Base-by-base conservation (phyloP, 768 basidiomycete genomes). In the Rubroboletus satanas region DNA sequence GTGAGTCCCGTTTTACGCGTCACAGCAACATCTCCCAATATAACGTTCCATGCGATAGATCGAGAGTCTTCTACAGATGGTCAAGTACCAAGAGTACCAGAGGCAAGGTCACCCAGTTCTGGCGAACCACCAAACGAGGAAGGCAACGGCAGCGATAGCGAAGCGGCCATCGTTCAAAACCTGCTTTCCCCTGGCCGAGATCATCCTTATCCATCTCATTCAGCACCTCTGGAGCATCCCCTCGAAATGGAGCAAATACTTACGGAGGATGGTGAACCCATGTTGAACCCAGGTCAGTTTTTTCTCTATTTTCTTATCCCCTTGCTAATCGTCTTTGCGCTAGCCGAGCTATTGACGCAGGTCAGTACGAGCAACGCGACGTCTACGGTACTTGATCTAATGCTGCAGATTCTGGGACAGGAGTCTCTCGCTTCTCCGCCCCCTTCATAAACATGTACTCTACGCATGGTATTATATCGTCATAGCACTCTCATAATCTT, bases 371-470 rank as follows among this genome's bases (percentile, higher is more conserved):
- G 51, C 50, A 45, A 50, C 55, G 50, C 39, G 56, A 58, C 42
- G 31, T 51, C 45, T 33, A 51, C 49, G 28, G n/a, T 49, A 44
- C 52, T 54, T 51, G 67, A 67, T 66, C 71, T 72, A 59, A 71
- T 69, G 65, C 45, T 62, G 48, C 63, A 55, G 26, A 50, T 53
- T 57, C 49, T 62, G 54, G 52, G 48, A 45, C 65, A 84, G 82
- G 83, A 84, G 70, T 83, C 83, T n/a, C 74, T 84, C 35, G 83
- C 83, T 51, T 83, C 83, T n/a, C 82, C 83, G n/a, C 81, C 83
- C n/a, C 80, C 82, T 28, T 77, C 75, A 65, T 79, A 67, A 78
- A 29, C 47, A 18, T 63, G 57, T 69, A 69, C 48, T 61, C 55
- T 70, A 70, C 41, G 35, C 58, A 38, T 41, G 51, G 43, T 59